These are phyloP conservation scores for Leptomonas pyrrhocoris DNA, from an alignment of 208 protist species.

Conservation along the genomic window DNA sequence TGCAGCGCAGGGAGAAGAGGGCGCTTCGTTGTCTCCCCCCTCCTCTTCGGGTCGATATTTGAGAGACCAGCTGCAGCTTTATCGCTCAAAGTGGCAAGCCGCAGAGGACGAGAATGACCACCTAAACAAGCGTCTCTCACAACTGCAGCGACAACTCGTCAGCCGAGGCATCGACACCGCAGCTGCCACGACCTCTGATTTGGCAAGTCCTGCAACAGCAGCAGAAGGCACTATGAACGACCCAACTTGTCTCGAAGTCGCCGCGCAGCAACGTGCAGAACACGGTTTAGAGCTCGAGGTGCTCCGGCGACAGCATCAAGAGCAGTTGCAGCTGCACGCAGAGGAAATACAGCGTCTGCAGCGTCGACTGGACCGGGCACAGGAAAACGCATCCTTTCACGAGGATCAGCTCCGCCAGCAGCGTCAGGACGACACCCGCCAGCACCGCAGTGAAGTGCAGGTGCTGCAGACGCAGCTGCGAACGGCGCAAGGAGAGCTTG, in stretches of 20 bases:
- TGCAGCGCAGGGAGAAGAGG: background rate
- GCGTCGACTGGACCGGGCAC: conserved; percentile 55
- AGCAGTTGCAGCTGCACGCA: conserved; percentile 42
- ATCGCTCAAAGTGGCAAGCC: conserved; percentile 56
- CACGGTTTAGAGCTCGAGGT: conserved; percentile 9
- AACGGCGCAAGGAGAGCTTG: conserved; percentile 33
- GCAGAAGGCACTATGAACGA: background rate
- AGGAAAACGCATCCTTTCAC: conserved; percentile 47
- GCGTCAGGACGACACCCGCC: conserved; percentile 44
- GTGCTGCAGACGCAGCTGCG: conserved; percentile 52
- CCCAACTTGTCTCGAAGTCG: conserved; percentile 2
- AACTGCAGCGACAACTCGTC: conserved; percentile 28
- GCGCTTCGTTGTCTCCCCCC: background rate
- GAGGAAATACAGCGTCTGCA: conserved; percentile 64
- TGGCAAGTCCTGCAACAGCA: background rate
- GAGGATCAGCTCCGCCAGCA: conserved; percentile 55
- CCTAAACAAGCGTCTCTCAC: conserved; percentile 36
- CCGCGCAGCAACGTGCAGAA: background rate
- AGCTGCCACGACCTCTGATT: background rate
- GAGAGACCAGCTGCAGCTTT: conserved; percentile 46
- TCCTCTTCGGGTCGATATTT: conserved; percentile 25
- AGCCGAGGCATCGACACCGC: background rate
- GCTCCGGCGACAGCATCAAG: conserved; percentile 35
- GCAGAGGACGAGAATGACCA: conserved; percentile 55
- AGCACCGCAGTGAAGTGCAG: conserved; percentile 43